Evolutionary conservation across 306 rosid species (phyloP).

Genomic region (Albizia julibrissin): DNA sequence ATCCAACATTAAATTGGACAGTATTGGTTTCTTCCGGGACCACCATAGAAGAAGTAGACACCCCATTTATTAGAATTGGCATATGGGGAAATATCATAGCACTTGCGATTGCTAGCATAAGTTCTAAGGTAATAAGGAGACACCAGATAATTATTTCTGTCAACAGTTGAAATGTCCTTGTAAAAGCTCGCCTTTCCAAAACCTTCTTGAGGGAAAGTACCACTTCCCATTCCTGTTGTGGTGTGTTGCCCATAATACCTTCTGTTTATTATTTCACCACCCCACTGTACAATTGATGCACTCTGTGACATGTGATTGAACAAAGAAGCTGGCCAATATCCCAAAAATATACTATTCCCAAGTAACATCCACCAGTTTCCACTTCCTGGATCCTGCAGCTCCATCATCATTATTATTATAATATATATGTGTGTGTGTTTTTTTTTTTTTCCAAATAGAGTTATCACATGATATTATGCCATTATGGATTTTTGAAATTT

Average conservation of each 20-base stretch:
- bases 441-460: too few species aligned
- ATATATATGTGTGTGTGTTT: too few species aligned
- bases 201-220: not conserved
- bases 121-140: not conserved
- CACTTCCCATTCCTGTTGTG: not conserved
- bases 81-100: not conserved
- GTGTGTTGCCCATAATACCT: not conserved
- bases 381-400: not conserved
- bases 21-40: not conserved
- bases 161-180: not conserved
- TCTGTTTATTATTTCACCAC: not conserved
- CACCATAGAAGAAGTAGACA: not conserved
- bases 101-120: not conserved
- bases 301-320: not conserved
- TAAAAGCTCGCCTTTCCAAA: not conserved
- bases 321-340: not conserved
- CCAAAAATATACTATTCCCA: not conserved
- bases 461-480: too few species aligned
- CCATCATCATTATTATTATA: too few species aligned
- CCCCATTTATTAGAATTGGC: not conserved
- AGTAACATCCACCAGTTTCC: not conserved
- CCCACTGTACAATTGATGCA: not conserved
- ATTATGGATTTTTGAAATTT: too few species aligned
- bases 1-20: not conserved
- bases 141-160: not conserved